Evolutionary conservation across 2,329 filamentous ascomycete species (phyloP), one percentile per base, ranked within the genome.

Genomic region (Fusarium vanettenii): DNA sequence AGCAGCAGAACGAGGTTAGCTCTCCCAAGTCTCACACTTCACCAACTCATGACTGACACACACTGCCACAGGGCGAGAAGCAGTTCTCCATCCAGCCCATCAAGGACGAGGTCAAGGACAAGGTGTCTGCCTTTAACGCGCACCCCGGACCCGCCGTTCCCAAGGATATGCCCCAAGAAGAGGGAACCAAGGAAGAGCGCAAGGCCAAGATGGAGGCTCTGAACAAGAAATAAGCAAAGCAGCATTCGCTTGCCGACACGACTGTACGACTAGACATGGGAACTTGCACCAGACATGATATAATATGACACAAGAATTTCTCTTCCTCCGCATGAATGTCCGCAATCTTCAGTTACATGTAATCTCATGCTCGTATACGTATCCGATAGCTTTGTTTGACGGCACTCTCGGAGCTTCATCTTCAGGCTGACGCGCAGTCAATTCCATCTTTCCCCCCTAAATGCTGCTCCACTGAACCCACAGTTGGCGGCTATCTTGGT

Each of bases 161-260:
- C 20, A 82, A 89, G 72, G 85, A 87, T 70, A 87, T 91, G 84
- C 86, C 87, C 18, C 82, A 83, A 37, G 80, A 88, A 60, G 89
- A 92, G 84, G 91, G 90, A 18, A 90, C 88, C 68, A 93, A 92
- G 83, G 92, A 93, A 81, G 92, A 94, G 79, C 89, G 92, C 64
- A 85, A 88, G 78, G 90, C 88, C 14, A 91, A 90, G 81, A 91
- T 90, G 70, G 85, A 91, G 80, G 90, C 89, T 78, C 78, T 94
- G 82, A 94, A 94, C 86, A 90, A 92, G 80, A 79, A 79, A 70
- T 78, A 70, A 76, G 65, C 66, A 39, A 69, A 73, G 65, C 64
- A 35, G 31, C 27, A 14, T 64, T 56, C 22, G 25, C 25, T 11
- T 52, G 48, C 25, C 16, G 48, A 31, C 20, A 79, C 43, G 71